phyloP scores from a whole-genome alignment of 2,329 filamentous ascomycete genomes.

The Metarhizium brunneum region DNA sequence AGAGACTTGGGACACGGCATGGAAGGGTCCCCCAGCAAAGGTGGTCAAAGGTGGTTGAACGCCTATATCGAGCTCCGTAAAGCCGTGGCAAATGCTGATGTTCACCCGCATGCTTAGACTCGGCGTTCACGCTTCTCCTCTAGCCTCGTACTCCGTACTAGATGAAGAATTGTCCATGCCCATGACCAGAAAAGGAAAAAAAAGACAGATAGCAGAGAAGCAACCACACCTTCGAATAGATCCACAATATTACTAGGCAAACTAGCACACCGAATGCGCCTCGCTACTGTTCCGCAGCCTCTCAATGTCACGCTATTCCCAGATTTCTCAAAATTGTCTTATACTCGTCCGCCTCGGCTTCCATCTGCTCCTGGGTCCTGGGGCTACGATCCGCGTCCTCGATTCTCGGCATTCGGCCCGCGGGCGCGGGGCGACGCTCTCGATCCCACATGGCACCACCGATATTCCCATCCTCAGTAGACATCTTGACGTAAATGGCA shows the following conservation, averaged over 20 bases:
- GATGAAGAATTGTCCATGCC: no score
- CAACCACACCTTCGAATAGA: no score
- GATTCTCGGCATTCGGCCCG: slow-evolving; percentile 55
- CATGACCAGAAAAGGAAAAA: no score
- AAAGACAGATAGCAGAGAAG: no score
- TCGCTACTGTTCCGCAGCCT: not conserved
- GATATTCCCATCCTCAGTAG: slow-evolving; percentile 77
- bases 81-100: not conserved
- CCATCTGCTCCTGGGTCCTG: slow-evolving; percentile 68
- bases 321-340: slow-evolving; percentile 38
- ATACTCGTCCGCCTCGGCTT: slow-evolving; percentile 62
- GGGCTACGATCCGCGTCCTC: slow-evolving; percentile 62
- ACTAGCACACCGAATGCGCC: not conserved
- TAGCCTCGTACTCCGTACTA: no score
- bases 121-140: no score
- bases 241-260: not conserved
- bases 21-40: no score
- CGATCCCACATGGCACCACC: slow-evolving; percentile 57
- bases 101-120: not conserved
- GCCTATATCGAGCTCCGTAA: no score
- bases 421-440: slow-evolving; percentile 34
- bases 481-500: slow-evolving; percentile 73
- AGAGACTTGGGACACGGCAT: no score
- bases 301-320: slow-evolving; percentile 17
- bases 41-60: no score